phyloP scores from a whole-genome alignment of 345 rosid genomes.

The Citropsis articulata region DNA sequence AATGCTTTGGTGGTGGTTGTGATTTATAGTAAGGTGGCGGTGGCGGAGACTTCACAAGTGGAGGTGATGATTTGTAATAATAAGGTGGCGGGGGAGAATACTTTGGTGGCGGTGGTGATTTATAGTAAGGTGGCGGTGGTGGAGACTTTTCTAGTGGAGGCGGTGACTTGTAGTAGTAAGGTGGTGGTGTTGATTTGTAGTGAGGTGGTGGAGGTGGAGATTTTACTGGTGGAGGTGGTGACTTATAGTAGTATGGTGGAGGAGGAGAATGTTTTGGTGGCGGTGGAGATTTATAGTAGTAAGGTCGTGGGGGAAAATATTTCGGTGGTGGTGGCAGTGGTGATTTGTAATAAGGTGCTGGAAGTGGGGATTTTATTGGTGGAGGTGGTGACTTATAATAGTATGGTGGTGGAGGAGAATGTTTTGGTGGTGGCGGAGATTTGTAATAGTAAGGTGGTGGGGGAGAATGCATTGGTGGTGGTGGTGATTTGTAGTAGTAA shows the following conservation, averaged over 20 bases:
- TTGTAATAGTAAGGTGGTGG: not conserved
- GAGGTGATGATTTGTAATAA: no score
- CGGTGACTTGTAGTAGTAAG: no score
- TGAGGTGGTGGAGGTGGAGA: conserved; percentile 14
- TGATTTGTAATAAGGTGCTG: not conserved
- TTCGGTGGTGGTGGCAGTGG: not conserved
- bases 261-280: not conserved
- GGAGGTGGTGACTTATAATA: conserved; percentile 2
- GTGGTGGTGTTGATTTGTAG: conserved; percentile 5
- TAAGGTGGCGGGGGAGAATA: no score
- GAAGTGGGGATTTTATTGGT: not conserved
- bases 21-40: no score
- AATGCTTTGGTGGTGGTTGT: no score
- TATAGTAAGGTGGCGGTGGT: not conserved
- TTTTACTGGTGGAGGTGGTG: conserved; percentile 8
- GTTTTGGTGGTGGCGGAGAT: not conserved
- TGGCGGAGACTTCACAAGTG: no score
- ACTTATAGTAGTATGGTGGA: conserved; percentile 1
- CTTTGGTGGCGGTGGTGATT: not conserved
- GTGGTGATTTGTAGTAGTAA: not conserved
- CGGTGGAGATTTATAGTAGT: no score
- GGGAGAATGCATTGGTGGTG: no score
- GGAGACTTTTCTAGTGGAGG: not conserved
- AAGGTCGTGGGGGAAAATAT: no score
- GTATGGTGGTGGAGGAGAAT: not conserved